phyloP scores from a whole-genome alignment of 495 filamentous ascomycete genomes.

The Copromyces sp. region DNA sequence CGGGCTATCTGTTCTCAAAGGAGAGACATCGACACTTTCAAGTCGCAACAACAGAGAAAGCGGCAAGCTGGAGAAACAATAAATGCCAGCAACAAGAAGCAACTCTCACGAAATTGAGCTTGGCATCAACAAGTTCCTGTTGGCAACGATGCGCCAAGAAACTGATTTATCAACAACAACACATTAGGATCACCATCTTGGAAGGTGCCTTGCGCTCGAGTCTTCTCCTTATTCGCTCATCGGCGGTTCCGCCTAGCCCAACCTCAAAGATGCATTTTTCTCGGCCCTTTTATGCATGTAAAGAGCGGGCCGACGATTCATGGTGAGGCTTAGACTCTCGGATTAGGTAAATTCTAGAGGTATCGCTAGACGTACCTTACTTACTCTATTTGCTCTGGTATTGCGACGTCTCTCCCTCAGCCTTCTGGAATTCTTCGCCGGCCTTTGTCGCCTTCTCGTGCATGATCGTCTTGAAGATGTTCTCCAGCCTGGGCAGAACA shows the following conservation, averaged over 20 bases:
- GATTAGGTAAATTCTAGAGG: not conserved
- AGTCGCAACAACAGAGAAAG: not conserved
- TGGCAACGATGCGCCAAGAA: not conserved
- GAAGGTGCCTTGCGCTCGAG: not conserved
- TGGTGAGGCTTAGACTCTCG: not conserved
- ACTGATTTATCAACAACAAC: not conserved
- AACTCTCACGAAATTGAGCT: not conserved
- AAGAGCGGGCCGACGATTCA: not conserved
- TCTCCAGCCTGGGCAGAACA: conserved; percentile 38
- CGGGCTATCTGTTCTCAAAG: not conserved
- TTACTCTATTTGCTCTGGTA: conserved; percentile 9
- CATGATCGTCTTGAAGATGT: conserved; percentile 35
- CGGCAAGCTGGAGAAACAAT: not conserved
- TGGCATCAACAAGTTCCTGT: not conserved
- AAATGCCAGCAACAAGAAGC: not conserved
- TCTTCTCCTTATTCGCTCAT: not conserved
- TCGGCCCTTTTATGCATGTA: not conserved
- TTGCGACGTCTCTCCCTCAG: conserved; percentile 12
- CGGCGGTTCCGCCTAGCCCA: not conserved
- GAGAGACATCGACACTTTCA: not conserved
- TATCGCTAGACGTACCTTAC: not conserved
- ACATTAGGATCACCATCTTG: not conserved
- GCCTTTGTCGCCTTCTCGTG: conserved; percentile 8
- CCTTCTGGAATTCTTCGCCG: not conserved
- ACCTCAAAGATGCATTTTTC: not conserved